Percentiles rank a stretch among this genome's conserved stretches.
Evolutionary conservation across 169 alveolate species (phyloP).

Genomic region (Theileria luwenshuni): DNA sequence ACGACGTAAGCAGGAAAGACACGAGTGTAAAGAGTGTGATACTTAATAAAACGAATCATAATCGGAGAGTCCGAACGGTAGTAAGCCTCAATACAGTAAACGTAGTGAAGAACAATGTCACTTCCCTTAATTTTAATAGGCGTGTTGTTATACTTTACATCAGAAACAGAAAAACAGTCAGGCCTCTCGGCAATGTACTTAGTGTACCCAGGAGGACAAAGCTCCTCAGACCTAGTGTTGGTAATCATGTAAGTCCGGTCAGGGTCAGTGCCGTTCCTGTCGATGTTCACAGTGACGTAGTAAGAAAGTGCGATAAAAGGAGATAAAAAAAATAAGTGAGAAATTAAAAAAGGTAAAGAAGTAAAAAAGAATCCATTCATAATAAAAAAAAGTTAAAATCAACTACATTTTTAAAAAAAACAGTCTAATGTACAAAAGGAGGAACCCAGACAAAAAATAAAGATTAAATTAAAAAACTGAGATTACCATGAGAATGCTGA

Average conservation of each 20-base stretch:
- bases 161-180: slow-evolving; percentile 13
- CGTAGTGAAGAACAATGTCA: slow-evolving; percentile 10
- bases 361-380: too few relatives aligned
- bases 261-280: slow-evolving; percentile 7
- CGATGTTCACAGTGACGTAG: slow-evolving; percentile 14
- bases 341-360: too few relatives aligned
- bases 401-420: too few relatives aligned
- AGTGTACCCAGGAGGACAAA: slow-evolving; percentile 13
- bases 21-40: background rate
- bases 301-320: too few relatives aligned
- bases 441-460: too few relatives aligned
- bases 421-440: too few relatives aligned
- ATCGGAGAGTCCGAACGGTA: slow-evolving; percentile 4
- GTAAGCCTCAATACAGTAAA: slow-evolving; percentile 4
- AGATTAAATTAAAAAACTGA: too few relatives aligned
- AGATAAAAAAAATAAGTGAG: too few relatives aligned
- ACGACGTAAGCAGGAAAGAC: slow-evolving; percentile 20
- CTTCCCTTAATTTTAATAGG: background rate
- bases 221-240: background rate
- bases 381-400: too few relatives aligned
- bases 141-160: background rate
- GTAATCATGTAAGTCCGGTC: slow-evolving; percentile 18
- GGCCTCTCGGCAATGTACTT: slow-evolving; percentile 14
- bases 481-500: too few relatives aligned
- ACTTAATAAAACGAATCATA: slow-evolving; percentile 15